Evolutionary conservation across 2,329 filamentous ascomycete species (phyloP).

Genomic region (Sporothrix protearum): DNA sequence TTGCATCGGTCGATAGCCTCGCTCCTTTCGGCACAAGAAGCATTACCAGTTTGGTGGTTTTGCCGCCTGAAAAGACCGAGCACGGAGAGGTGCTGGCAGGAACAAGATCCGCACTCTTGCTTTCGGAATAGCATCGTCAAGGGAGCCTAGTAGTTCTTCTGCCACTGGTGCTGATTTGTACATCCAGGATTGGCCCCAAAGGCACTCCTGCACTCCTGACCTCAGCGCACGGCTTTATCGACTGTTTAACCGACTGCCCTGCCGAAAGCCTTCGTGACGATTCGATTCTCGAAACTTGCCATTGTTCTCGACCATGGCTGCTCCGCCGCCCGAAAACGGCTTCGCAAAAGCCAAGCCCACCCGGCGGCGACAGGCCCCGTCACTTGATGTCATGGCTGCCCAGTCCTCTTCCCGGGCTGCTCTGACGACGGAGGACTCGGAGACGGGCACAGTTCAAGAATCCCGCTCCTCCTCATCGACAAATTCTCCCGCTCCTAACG

Average conservation of each 20-base stretch:
- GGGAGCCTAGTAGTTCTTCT: background rate
- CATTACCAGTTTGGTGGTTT: background rate
- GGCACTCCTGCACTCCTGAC: background rate
- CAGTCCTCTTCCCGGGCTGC: constrained; percentile 29
- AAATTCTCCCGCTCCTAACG: constrained; percentile 69
- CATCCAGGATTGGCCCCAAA: background rate
- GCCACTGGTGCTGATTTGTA: background rate
- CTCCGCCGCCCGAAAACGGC: background rate
- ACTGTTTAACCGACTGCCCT: background rate
- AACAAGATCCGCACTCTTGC: background rate
- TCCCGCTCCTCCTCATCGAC: constrained; percentile 64
- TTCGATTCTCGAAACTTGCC: background rate
- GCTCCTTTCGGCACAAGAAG: too few species aligned
- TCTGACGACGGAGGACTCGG: constrained; percentile 32
- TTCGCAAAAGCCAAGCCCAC: background rate
- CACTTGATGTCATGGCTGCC: constrained; percentile 29
- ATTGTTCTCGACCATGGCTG: constrained; percentile 19
- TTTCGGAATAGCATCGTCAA: background rate
- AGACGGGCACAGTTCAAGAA: constrained; percentile 42
- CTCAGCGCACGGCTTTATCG: background rate
- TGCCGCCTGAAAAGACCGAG: background rate
- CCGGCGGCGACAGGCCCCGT: constrained; percentile 27
- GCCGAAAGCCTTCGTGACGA: background rate
- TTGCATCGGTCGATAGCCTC: background rate
- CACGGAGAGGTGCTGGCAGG: background rate